phyloP scores from a whole-genome alignment of 2,329 filamentous ascomycete species.

The Neobulgaria alba region DNA sequence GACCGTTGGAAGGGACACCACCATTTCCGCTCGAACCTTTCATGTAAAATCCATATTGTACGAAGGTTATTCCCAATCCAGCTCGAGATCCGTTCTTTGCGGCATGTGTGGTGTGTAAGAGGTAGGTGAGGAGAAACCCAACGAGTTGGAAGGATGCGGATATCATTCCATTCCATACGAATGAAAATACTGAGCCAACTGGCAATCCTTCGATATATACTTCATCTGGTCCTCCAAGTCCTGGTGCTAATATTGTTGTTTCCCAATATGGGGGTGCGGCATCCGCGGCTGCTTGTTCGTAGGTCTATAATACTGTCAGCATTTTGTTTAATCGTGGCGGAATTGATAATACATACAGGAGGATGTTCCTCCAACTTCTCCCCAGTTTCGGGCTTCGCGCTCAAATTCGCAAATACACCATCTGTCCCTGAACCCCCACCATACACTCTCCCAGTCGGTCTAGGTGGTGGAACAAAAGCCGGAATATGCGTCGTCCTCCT shows the following conservation, averaged over 20 bases:
- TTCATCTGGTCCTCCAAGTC: slow-evolving; percentile 81
- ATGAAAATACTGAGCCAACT: slow-evolving; percentile 78
- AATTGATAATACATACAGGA: slow-evolving; percentile 57
- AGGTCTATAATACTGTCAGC: slow-evolving; percentile 52
- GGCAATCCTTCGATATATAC: slow-evolving; percentile 96
- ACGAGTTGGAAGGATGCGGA: slow-evolving; percentile 96
- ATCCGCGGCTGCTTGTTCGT: slow-evolving; percentile 96
- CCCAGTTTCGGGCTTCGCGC: slow-evolving; percentile 76
- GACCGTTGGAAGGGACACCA: slow-evolving; percentile 31
- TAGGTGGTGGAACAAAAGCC: slow-evolving; percentile 18
- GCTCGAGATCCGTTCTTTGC: slow-evolving; percentile 96
- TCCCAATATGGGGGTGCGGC: slow-evolving; percentile 98
- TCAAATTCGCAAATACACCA: slow-evolving; percentile 93
- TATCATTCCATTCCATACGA: slow-evolving; percentile 91
- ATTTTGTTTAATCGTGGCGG: slow-evolving; percentile 1
- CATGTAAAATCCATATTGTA: slow-evolving; percentile 97
- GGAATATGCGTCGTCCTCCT: slow-evolving; percentile 23
- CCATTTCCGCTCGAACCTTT: slow-evolving; percentile 47
- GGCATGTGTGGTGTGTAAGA: slow-evolving; percentile 94
- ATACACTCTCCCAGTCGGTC: slow-evolving; percentile 42
- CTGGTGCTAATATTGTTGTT: slow-evolving; percentile 92
- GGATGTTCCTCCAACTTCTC: slow-evolving; percentile 81
- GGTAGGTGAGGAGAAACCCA: slow-evolving; percentile 95
- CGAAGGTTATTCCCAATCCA: slow-evolving; percentile 86
- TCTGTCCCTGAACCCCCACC: slow-evolving; percentile 75